phyloP scores from a whole-genome alignment of 176 grass and related monocot genomes.

The Thinopyrum elongatum region DNA sequence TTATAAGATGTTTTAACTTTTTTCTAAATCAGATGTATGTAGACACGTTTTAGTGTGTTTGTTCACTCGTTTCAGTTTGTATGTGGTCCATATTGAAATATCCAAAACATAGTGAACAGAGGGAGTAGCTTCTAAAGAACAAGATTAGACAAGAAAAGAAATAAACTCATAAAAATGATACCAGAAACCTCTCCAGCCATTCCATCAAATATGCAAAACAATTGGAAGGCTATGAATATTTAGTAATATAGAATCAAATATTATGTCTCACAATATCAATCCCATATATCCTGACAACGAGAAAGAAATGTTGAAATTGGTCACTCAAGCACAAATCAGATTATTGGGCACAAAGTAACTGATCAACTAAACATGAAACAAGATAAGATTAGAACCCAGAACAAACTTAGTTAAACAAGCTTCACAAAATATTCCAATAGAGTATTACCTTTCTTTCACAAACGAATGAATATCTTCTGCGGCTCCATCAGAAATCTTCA shows the following conservation, averaged over 20 bases:
- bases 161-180: constrained; percentile 9
- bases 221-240: not conserved
- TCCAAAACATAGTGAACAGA: too few relatives aligned
- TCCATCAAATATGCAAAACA: not conserved
- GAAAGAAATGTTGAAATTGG: constrained; percentile 12
- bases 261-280: not conserved
- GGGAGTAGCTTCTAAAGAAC: too few relatives aligned
- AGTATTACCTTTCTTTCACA: constrained; percentile 79
- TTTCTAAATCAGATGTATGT: too few relatives aligned
- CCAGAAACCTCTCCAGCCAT: not conserved
- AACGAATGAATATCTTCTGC: constrained; percentile 79
- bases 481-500: constrained; percentile 82
- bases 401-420: not conserved
- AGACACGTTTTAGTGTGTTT: too few relatives aligned
- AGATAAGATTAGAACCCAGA: constrained; percentile 10
- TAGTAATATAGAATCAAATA: constrained; percentile 9
- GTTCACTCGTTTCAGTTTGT: too few relatives aligned
- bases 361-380: constrained; percentile 8
- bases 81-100: too few relatives aligned
- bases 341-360: not conserved
- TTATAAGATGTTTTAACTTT: too few relatives aligned
- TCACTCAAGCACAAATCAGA: constrained; percentile 1
- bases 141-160: constrained; percentile 9
- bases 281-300: constrained; percentile 12
- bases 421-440: constrained; percentile 15